Base-by-base conservation (phyloP, 768 basidiomycete genomes). In the Tylopilus rubrobrunneus region DNA sequence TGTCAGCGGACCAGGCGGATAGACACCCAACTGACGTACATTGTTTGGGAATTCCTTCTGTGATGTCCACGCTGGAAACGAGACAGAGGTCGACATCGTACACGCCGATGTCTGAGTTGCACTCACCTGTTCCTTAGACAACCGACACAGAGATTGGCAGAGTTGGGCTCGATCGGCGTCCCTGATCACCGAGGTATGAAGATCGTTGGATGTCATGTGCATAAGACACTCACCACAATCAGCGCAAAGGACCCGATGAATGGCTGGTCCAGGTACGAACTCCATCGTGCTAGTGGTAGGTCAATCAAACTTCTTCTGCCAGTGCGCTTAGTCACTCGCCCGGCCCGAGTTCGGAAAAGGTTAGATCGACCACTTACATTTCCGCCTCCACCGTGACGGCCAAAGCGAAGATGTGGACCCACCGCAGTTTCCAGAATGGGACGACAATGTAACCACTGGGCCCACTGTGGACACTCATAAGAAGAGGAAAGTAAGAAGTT, bases 41-140 rank as follows among this genome's bases (percentile, higher is more conserved):
- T 83, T 92, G 91, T 67, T 94, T 98, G 7, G 95, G 96, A 49
- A 98, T 98, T 14, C 93, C 94, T 68, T 98, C 96, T 1, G 95
- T 98, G 67, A 99, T 96, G 70, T 99, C 97, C 56, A 98, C 85
- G 8, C 90, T 92, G 5, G 39, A 45, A 21, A 28, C 7, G 23
- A 44, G 28, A 14, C 0, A 21, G 10, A n/a, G 2, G 2, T 45
- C 49, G 8, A 56, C 53, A 51, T 29, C 2, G 7, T 28, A 31
- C 33, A 45, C 12, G 44, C 14, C 11, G 21, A 55, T 48, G n/a
- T 0, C n/a, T 37, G 48, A 19, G 54, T 33, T 6, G 8, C 15
- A 71, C 86, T 57, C 67, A 87, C 87, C 87, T 86, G 78, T 95
- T 96, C 52, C 93, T 74, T 42, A 97, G 76, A 66, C 94, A 96